A percentile compares a stretch with the other conserved stretches of the same genome.
Evolutionary conservation across 371 early-diverging fungal genomes (phyloP).

Genomic region (Mortierella sp.): DNA sequence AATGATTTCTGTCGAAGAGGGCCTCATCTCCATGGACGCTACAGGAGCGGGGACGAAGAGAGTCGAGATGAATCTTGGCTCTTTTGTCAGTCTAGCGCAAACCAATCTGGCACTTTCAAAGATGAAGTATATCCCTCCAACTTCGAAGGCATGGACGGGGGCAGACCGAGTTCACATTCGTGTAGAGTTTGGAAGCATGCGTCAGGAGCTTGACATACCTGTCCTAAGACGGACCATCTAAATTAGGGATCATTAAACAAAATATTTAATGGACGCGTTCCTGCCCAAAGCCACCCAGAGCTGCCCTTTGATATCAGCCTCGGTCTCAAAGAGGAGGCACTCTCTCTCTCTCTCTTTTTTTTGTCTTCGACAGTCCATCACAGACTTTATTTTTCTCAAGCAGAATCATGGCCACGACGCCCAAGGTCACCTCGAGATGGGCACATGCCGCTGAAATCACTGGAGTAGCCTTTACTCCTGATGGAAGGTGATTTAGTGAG

Average conservation of each 20-base stretch:
- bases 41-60: slow-evolving; percentile 7
- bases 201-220: slow-evolving; percentile 3
- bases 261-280: too few relatives aligned
- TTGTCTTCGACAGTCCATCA: neutral
- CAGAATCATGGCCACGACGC: slow-evolving; percentile 12
- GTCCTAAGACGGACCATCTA: neutral
- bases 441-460: slow-evolving; percentile 29
- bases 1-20: slow-evolving; percentile 7
- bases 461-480: slow-evolving; percentile 26
- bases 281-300: too few relatives aligned
- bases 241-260: too few relatives aligned
- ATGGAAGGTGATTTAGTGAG: slow-evolving; percentile 35
- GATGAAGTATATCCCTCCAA: slow-evolving; percentile 13
- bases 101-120: slow-evolving; percentile 15
- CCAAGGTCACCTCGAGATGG: slow-evolving; percentile 41
- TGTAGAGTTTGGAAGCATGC: slow-evolving; percentile 20
- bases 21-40: slow-evolving; percentile 7
- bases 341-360: neutral
- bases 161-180: slow-evolving; percentile 5
- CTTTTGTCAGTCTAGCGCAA: slow-evolving; percentile 6
- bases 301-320: too few relatives aligned
- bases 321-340: neutral
- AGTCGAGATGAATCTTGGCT: slow-evolving; percentile 17
- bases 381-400: neutral
- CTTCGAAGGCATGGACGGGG: slow-evolving; percentile 1